phyloP scores from a whole-genome alignment of 208 protist species.

The Trypanosoma caninum region DNA sequence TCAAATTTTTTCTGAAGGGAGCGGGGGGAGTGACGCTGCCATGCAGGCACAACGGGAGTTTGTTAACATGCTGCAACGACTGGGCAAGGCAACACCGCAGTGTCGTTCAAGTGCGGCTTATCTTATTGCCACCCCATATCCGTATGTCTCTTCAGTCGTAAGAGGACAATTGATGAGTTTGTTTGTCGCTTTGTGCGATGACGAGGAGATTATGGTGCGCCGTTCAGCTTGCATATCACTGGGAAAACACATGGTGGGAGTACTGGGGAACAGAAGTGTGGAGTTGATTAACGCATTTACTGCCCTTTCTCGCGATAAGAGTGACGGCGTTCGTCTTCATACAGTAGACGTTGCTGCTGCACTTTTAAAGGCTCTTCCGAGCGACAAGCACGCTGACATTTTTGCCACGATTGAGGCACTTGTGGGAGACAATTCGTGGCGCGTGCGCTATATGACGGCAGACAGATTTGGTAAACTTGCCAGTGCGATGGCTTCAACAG shows the following conservation, averaged over 20 bases:
- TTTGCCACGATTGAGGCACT: constrained; percentile 74
- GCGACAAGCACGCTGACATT: constrained; percentile 79
- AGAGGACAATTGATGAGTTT: constrained; percentile 63
- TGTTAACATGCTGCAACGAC: constrained; percentile 78
- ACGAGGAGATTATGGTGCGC: constrained; percentile 98
- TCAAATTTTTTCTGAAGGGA: constrained; percentile 49
- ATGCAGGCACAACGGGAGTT: constrained; percentile 81
- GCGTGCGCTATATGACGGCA: constrained; percentile 97
- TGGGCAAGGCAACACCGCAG: constrained; percentile 94
- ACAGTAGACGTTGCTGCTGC: constrained; percentile 90
- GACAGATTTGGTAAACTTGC: constrained; percentile 90
- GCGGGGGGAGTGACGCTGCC: constrained; percentile 12
- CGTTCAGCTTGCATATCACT: constrained; percentile 92
- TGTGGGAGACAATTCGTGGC: constrained; percentile 94
- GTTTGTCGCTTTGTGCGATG: constrained; percentile 88
- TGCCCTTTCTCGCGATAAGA: constrained; percentile 90
- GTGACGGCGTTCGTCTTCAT: constrained; percentile 97
- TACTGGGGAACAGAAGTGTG: constrained; percentile 59
- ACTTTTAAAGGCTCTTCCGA: constrained; percentile 80
- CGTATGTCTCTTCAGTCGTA: constrained; percentile 28
- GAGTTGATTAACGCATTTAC: constrained; percentile 92
- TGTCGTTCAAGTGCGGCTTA: constrained; percentile 92
- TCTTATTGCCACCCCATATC: constrained; percentile 93
- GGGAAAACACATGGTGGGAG: constrained; percentile 68
- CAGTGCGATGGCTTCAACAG: constrained; percentile 45